Evolutionary conservation across 2,329 filamentous ascomycete species (phyloP), one percentile per base, ranked within the genome.

Genomic region (Trichophaea hybrida): DNA sequence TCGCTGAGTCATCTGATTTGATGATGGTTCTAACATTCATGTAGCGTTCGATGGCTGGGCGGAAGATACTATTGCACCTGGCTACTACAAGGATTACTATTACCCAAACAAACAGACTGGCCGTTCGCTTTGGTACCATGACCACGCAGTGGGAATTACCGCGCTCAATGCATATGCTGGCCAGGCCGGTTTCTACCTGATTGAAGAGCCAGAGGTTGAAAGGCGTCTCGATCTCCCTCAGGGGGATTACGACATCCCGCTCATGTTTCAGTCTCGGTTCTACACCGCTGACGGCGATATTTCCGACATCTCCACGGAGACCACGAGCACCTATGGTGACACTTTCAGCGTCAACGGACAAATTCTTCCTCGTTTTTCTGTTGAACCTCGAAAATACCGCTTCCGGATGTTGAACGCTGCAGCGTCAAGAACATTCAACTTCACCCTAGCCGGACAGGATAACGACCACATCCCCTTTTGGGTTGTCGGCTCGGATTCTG

Each of bases 11-110:
- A 13, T 15, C 34, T 13, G 5, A 34, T 8, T 15, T 13, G 8
- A 38, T 46, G 31, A 34, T 10, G 15, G 35, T 10, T 10, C 34
- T 51, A 35, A 58, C 44, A 34, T 17, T 50, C 24, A 5, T 13
- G 52, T 13, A 61, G 61, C 59, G 5, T 62, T 62, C 38, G 63
- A 64, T 43, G 61, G 63, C 12, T 62, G 61, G 59, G 61, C 61
- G 4, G 74, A 75, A 51, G 79, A 81, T 61, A 71, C 73, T n/a
- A 76, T 76, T 0, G 52, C 69, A 0, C 74, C 58, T 0, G 77
- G 77, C 0, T 70, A 81, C 65, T 80, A 76, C 70, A 81, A 82
- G 68, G 80, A 82, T 62, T 81, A 82, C 68, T 82, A 81, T 68
- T 83, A 80, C 64, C 79, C 79, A 7, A 82, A 82, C 67, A 71